Percentiles rank a stretch among this genome's conserved stretches.
Conservation (phyloP, 805 yeast species). For the Metschnikowia henanensis region DNA sequence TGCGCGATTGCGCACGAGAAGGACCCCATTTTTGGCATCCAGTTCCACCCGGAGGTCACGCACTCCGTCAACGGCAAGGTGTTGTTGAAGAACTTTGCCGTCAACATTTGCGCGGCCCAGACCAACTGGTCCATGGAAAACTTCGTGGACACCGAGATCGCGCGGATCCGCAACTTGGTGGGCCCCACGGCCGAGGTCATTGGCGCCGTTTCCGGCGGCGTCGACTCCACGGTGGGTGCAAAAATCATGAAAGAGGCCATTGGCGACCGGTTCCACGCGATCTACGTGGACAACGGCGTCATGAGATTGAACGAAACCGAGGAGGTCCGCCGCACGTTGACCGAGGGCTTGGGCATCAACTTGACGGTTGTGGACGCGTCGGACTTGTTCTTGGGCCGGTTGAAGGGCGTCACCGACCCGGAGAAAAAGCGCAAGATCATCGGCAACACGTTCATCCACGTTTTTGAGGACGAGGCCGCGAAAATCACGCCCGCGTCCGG, state of each 20-base stretch:
- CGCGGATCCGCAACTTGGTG: conserved; percentile 85
- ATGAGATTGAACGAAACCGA: conserved; percentile 93
- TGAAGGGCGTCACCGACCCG: conserved; percentile 95
- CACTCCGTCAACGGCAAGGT: conserved; percentile 91
- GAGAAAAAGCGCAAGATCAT: conserved; percentile 98
- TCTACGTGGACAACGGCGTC: conserved; percentile 96
- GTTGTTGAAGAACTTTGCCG: conserved; percentile 89
- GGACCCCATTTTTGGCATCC: conserved; percentile 86
- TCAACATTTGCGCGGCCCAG: conserved; percentile 78
- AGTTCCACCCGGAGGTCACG: conserved; percentile 99
- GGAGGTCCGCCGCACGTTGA: conserved; percentile 83
- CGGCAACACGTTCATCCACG: conserved; percentile 96
- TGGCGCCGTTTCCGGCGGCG: conserved; percentile 99
- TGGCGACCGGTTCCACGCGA: conserved; percentile 98
- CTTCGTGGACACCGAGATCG: conserved; percentile 94
- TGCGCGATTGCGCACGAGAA: conserved; percentile 85
- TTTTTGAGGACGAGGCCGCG: conserved; percentile 94
- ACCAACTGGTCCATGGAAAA: conserved; percentile 98
- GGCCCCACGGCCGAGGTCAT: conserved; percentile 99
- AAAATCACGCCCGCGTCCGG: conserved; percentile 87
- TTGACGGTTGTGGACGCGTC: conserved; percentile 93
- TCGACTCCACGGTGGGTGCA: conserved; percentile 98
- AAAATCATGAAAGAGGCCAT: conserved; percentile 97
- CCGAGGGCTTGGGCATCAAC: conserved; percentile 92
- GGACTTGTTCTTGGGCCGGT: conserved; percentile 80